Evolutionary conservation across 139 green algal species (phyloP).

Genomic region (Coelastrella sp.): DNA sequence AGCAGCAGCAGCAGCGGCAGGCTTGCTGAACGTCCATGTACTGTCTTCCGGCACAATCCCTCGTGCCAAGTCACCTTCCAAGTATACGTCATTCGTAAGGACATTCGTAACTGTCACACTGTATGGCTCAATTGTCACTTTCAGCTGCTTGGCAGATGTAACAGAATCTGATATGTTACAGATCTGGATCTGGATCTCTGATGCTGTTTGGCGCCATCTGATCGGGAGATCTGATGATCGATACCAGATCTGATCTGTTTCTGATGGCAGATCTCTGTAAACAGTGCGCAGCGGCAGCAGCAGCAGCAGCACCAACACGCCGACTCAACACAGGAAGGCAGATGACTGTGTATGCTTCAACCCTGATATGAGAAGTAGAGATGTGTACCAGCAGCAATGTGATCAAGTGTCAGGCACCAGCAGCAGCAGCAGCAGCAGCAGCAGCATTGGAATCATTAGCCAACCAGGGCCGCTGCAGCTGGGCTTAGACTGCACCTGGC

Average conservation of each 20-base stretch:
- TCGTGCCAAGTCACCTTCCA: conserved; percentile 77
- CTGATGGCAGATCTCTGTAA: conserved; percentile 16
- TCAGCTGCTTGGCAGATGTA: conserved; percentile 47
- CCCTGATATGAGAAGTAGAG: too few relatives aligned
- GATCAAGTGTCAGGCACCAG: too few relatives aligned
- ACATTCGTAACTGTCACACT: conserved; percentile 53
- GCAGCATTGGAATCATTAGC: background rate
- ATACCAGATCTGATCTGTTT: conserved; percentile 69
- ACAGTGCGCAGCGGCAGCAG: background rate
- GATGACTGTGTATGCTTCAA: too few relatives aligned
- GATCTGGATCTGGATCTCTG: conserved; percentile 74
- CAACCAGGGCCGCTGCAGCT: too few relatives aligned
- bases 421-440: background rate
- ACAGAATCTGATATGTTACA: conserved; percentile 53
- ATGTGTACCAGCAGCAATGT: too few relatives aligned
- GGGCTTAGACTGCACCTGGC: too few relatives aligned
- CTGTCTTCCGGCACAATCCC: conserved; percentile 76
- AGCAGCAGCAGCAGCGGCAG: background rate
- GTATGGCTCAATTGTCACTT: conserved; percentile 60
- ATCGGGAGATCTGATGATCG: conserved; percentile 72
- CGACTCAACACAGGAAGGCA: too few relatives aligned
- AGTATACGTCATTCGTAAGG: conserved; percentile 61
- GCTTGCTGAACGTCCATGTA: conserved; percentile 67
- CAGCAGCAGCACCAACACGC: background rate
- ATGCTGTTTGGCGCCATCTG: conserved; percentile 81